phyloP scores from a whole-genome alignment of 2,329 filamentous ascomycete species.

The Pseudogymnoascus sp. region DNA sequence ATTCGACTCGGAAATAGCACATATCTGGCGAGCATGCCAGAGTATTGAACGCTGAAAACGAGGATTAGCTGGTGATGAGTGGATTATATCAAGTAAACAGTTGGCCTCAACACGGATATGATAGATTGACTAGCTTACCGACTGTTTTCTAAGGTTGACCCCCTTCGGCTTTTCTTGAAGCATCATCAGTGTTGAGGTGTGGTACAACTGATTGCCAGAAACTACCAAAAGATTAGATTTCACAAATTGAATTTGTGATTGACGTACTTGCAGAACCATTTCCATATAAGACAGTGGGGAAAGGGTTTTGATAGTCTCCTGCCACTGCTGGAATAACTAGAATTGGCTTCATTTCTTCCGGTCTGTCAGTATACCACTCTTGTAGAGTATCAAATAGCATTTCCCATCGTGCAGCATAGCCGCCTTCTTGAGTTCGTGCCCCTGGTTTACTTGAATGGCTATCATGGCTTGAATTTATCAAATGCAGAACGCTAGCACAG shows the following conservation, averaged over 20 bases:
- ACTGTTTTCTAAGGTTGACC: slow-evolving; percentile 19
- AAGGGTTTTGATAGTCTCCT: slow-evolving; percentile 22
- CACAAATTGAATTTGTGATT: not conserved
- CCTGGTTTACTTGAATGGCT: not conserved
- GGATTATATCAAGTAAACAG: not conserved
- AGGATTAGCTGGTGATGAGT: too few species aligned
- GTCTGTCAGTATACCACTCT: slow-evolving; percentile 35
- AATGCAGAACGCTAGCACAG: slow-evolving; percentile 37
- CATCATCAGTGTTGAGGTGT: slow-evolving; percentile 26
- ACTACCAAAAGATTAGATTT: slow-evolving; percentile 16
- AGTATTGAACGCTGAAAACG: slow-evolving; percentile 31
- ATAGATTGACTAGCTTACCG: slow-evolving; percentile 16
- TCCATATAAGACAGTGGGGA: slow-evolving; percentile 17
- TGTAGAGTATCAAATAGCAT: slow-evolving; percentile 34
- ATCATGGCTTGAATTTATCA: slow-evolving; percentile 22
- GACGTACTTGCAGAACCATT: slow-evolving; percentile 6
- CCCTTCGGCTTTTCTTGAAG: slow-evolving; percentile 28
- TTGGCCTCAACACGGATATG: not conserved
- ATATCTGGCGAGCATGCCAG: slow-evolving; percentile 50
- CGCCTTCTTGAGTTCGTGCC: slow-evolving; percentile 17
- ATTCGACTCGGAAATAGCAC: slow-evolving; percentile 49
- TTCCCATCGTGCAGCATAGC: slow-evolving; percentile 30
- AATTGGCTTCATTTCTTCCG: slow-evolving; percentile 32
- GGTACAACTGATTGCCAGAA: slow-evolving; percentile 32
- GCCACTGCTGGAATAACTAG: slow-evolving; percentile 29